Evolutionary conservation across 495 filamentous ascomycete species (phyloP), one percentile per base, ranked within the genome.

Genomic region (Neurospora sp.): DNA sequence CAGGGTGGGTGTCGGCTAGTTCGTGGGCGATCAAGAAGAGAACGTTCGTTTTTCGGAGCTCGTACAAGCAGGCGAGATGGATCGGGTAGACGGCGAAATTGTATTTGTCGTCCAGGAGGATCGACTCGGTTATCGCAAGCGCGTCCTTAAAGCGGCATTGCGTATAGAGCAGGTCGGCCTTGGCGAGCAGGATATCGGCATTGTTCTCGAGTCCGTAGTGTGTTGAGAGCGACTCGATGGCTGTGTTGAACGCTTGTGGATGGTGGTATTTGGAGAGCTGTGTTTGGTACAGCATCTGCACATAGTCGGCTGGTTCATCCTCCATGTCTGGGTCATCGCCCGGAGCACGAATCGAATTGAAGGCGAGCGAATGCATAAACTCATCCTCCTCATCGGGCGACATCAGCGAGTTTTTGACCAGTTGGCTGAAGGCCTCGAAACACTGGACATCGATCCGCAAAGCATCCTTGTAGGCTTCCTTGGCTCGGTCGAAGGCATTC

Each of bases 321-420:
- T 91, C 87, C 17, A 86, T 83, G 1, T 89, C 87, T 7, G 87
- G 85, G 76, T 90, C 85, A 79, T 73, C 73, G 38, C 74, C 74
- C 0, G 85, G 81, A 0, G 88, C 86, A 9, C 86, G 84, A 39
- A 98, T 89, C 10, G 90, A 88, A 78, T 96, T 92, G 79, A 98
- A 99, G 81, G 97, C 93, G 13, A 99, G 86, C 31, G 92, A 93
- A 74, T 95, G 92, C 39, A 99, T 86, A 74, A 99, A 98, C 43
- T 91, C 86, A 87, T 96, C 94, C 79, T 99, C 96, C 81, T 99
- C 96, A 45, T 94, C 91, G 2, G 96, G 95, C n/a, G 94, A 94
- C 93, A 99, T 96, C 36, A 98, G 88, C 24, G 91, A 92, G 81
- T 98, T 98, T 84, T 94, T 94, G 92, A 98, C 97, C 70, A 99